Conservation (phyloP, 192 early-diverging fungal species). For the Pilobolus umbonatus region DNA sequence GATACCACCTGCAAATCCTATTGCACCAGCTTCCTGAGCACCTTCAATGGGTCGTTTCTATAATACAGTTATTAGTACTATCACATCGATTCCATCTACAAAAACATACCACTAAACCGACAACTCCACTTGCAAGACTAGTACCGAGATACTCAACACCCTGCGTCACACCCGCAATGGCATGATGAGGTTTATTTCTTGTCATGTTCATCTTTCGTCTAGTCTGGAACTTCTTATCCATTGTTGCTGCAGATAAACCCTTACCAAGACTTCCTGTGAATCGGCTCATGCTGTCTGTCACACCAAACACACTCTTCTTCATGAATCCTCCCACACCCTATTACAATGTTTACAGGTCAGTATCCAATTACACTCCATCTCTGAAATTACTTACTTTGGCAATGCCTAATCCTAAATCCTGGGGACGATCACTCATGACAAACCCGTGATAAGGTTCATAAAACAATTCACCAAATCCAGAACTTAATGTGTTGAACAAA, state of each 20-base stretch:
- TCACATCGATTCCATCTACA: neutral
- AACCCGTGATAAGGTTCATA: conserved; percentile 91
- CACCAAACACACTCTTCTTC: conserved; percentile 85
- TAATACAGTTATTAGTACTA: neutral
- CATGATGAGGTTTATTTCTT: conserved; percentile 78
- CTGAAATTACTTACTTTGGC: conserved; percentile 44
- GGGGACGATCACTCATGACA: conserved; percentile 77
- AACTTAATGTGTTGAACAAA: conserved; percentile 80
- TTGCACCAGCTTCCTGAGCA: conserved; percentile 68
- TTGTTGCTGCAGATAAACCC: conserved; percentile 78
- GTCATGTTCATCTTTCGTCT: conserved; percentile 60
- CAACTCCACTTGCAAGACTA: conserved; percentile 71
- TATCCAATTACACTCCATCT: neutral
- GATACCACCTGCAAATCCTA: conserved; percentile 79
- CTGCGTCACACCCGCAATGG: conserved; percentile 76
- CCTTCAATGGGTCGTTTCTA: conserved; percentile 73
- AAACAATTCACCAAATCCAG: conserved; percentile 84
- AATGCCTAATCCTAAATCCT: conserved; percentile 81
- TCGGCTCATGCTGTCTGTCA: conserved; percentile 81
- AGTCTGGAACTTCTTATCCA: conserved; percentile 81
- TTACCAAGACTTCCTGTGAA: conserved; percentile 85
- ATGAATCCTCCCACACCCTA: conserved; percentile 60
- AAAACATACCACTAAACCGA: conserved; percentile 61
- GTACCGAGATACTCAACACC: conserved; percentile 71
- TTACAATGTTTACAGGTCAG: neutral